These are phyloP conservation scores for Aspergillus fructus DNA, from an alignment of 2,329 filamentous ascomycete species.

Conservation along the genomic window DNA sequence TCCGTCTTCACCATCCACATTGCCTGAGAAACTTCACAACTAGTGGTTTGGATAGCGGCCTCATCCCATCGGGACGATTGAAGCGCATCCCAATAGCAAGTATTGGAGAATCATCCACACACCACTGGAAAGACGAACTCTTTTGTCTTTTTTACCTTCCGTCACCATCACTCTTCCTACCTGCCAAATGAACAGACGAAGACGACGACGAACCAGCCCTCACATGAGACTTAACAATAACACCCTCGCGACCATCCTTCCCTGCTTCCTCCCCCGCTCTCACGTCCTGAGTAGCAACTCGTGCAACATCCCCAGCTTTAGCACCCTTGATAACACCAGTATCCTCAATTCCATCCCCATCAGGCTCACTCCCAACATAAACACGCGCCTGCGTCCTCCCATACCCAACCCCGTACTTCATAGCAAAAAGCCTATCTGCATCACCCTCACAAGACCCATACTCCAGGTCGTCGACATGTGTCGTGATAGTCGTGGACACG, in stretches of 20 bases:
- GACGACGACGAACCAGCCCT: neutral
- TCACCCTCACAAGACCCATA: conserved; percentile 23
- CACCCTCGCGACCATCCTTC: neutral
- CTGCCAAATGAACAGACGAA: neutral
- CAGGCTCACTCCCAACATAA: neutral
- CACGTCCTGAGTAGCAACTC: neutral
- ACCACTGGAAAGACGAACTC: no score
- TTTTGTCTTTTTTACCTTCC: neutral
- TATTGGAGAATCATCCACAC: no score
- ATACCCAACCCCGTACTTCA: conserved; percentile 9
- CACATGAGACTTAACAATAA: neutral
- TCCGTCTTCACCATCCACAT: neutral
- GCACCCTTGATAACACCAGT: neutral
- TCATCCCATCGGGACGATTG: neutral
- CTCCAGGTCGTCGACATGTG: conserved; percentile 28
- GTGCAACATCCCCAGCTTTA: neutral
- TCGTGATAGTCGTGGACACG: conserved; percentile 27
- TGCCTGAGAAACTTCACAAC: neutral
- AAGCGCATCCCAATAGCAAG: no score
- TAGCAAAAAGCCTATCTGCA: conserved; percentile 23
- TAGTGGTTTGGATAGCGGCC: neutral
- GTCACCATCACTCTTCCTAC: neutral
- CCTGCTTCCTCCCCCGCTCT: neutral
- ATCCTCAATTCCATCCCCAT: neutral
- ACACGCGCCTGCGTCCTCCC: neutral